A percentile compares a stretch with the other conserved stretches of the same genome.
These are phyloP conservation scores for Picochlorum costavermella DNA, from an alignment of 139 green algal species.

Conservation along the genomic window DNA sequence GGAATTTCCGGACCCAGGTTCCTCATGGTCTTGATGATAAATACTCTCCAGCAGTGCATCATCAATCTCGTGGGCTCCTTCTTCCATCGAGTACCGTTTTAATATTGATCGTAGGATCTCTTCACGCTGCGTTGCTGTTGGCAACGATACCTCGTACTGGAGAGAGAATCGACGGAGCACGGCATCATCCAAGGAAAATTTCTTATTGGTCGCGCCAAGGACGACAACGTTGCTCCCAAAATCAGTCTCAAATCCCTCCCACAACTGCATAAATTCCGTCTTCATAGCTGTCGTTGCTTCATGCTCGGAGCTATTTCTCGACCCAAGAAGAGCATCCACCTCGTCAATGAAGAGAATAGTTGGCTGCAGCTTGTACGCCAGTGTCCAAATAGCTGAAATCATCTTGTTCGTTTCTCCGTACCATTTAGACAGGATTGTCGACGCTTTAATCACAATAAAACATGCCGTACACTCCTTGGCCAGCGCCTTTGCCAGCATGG, in stretches of 20 bases:
- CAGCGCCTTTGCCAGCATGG: constrained; percentile 87
- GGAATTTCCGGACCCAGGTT: background rate
- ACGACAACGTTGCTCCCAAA: constrained; percentile 54
- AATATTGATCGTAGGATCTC: constrained; percentile 55
- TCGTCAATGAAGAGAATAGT: constrained; percentile 97
- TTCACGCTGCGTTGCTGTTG: constrained; percentile 38
- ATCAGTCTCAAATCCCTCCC: constrained; percentile 83
- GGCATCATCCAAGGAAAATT: constrained; percentile 56
- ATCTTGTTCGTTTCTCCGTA: constrained; percentile 89
- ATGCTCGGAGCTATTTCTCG: constrained; percentile 69
- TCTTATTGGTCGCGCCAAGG: constrained; percentile 87
- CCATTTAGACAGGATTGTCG: constrained; percentile 89
- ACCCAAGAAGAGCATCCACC: constrained; percentile 85
- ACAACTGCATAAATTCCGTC: constrained; percentile 97
- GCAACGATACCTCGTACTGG: constrained; percentile 69
- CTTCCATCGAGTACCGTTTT: constrained; percentile 18
- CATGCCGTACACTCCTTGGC: constrained; percentile 77
- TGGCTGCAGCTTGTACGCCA: constrained; percentile 85
- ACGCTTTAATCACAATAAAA: constrained; percentile 89
- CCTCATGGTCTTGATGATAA: background rate
- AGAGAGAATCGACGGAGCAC: constrained; percentile 61
- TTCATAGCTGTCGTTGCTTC: constrained; percentile 78
- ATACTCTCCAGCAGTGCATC: background rate
- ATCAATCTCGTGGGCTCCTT: background rate
- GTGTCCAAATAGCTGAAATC: constrained; percentile 71